phyloP scores from a whole-genome alignment of 768 basidiomycete genomes.

The Auriscalpium microsporum region DNA sequence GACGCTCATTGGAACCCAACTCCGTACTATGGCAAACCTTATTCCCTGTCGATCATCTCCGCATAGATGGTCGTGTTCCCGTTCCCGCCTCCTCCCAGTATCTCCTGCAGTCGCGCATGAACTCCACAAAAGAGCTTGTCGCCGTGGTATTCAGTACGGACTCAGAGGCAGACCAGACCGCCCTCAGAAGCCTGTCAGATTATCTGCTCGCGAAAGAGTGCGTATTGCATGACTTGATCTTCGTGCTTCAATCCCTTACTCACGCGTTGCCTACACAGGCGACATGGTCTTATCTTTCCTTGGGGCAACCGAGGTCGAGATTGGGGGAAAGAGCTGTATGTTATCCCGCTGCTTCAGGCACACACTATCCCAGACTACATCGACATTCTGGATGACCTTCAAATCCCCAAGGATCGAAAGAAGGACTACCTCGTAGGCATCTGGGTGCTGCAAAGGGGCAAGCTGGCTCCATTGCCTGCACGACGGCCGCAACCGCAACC shows the following conservation, averaged over 20 bases:
- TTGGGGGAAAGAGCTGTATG: constrained; percentile 76
- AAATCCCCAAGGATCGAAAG: constrained; percentile 55
- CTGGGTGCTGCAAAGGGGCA: constrained; percentile 81
- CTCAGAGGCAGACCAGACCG: constrained; percentile 33
- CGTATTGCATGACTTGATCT: constrained; percentile 21
- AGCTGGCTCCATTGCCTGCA: constrained; percentile 35
- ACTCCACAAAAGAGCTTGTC: constrained; percentile 68
- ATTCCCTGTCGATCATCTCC: constrained; percentile 60
- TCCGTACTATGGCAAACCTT: constrained; percentile 68
- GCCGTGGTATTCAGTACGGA: constrained; percentile 65
- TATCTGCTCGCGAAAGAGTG: constrained; percentile 70
- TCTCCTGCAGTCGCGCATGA: constrained; percentile 70
- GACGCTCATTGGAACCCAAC: constrained; percentile 46
- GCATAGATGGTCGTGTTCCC: constrained; percentile 81
- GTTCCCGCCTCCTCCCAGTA: constrained; percentile 71
- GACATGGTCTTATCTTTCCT: constrained; percentile 80
- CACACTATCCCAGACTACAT: constrained; percentile 77
- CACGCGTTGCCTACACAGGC: constrained; percentile 34
- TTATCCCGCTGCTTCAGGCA: constrained; percentile 63
- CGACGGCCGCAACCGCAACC: background rate
- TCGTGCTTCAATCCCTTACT: constrained; percentile 5
- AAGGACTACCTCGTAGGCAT: constrained; percentile 68
- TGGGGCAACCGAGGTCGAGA: constrained; percentile 76
- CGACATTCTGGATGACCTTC: constrained; percentile 71
- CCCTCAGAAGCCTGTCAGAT: constrained; percentile 53